A percentile compares a stretch with the other conserved stretches of the same genome.
Conservation (phyloP, 2,329 filamentous ascomycete genomes). For the Pestalotiopsis sp. region DNA sequence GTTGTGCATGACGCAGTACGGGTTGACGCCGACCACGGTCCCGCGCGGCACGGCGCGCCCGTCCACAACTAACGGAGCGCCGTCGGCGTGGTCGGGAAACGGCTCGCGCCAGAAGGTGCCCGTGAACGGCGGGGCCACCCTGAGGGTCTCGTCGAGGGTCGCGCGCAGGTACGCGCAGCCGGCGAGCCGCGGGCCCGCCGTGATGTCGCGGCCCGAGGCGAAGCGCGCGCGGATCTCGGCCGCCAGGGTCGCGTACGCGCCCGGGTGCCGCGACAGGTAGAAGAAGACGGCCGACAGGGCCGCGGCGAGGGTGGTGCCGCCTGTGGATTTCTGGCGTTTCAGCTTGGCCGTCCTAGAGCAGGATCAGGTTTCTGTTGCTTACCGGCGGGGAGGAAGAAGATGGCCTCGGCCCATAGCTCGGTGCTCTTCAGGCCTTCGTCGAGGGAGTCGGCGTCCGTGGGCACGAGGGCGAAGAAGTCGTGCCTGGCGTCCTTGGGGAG, state of each 20-base stretch:
- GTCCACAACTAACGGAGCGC: slow-evolving; percentile 18
- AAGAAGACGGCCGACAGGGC: slow-evolving; percentile 33
- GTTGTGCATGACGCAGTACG: slow-evolving; percentile 36
- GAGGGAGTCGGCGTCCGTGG: neutral
- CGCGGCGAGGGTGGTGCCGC: slow-evolving; percentile 31
- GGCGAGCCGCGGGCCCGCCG: slow-evolving; percentile 29
- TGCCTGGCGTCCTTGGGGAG: slow-evolving; percentile 14
- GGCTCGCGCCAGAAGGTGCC: slow-evolving; percentile 31
- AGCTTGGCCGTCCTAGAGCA: no score
- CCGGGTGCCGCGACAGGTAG: slow-evolving; percentile 32
- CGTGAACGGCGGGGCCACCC: slow-evolving; percentile 42
- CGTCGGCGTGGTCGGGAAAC: slow-evolving; percentile 12
- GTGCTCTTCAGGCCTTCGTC: slow-evolving; percentile 9
- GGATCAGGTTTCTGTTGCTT: neutral
- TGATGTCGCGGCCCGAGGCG: slow-evolving; percentile 27
- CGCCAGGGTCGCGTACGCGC: slow-evolving; percentile 25
- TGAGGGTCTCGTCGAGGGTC: slow-evolving; percentile 45
- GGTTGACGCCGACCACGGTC: slow-evolving; percentile 30
- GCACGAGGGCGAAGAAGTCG: slow-evolving; percentile 17
- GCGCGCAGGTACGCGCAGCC: slow-evolving; percentile 42
- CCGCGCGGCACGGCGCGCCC: slow-evolving; percentile 30
- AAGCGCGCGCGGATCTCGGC: slow-evolving; percentile 35
- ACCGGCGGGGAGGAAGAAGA: slow-evolving; percentile 10
- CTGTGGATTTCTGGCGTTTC: neutral
- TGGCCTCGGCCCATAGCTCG: slow-evolving; percentile 10